Evolutionary conservation across 2,329 filamentous ascomycete genomes (phyloP).

Genomic region (Sporothrix luriei): DNA sequence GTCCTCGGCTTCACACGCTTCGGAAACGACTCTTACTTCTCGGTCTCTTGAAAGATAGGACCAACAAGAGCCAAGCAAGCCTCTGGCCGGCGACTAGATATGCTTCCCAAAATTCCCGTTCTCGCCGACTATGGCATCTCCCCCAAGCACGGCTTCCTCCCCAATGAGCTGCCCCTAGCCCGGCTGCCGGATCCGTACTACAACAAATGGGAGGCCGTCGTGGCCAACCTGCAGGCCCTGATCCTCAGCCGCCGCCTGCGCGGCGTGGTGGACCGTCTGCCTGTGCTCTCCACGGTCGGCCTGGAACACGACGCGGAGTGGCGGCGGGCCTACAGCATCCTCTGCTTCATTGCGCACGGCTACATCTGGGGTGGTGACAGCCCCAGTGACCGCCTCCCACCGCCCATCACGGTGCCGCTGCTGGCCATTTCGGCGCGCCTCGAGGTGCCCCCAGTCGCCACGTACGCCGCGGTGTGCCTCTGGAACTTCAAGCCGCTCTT

Average conservation of each 20-base stretch:
- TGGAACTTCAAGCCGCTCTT: slow-evolving; percentile 99
- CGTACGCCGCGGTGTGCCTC: slow-evolving; percentile 85
- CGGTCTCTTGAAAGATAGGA: slow-evolving; percentile 33
- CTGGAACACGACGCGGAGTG: slow-evolving; percentile 86
- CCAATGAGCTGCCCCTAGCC: slow-evolving; percentile 75
- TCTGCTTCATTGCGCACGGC: slow-evolving; percentile 88
- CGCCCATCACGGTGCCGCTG: slow-evolving; percentile 80
- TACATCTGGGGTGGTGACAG: slow-evolving; percentile 92
- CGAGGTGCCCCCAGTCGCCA: slow-evolving; percentile 88
- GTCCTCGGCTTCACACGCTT: background rate
- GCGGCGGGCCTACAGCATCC: slow-evolving; percentile 86
- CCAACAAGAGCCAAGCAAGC: slow-evolving; percentile 17
- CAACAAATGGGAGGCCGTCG: slow-evolving; percentile 87
- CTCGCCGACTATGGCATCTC: slow-evolving; percentile 81
- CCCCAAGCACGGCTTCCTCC: slow-evolving; percentile 80
- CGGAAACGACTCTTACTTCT: slow-evolving; percentile 7
- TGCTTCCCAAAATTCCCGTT: slow-evolving; percentile 63
- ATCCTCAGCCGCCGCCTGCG: slow-evolving; percentile 83
- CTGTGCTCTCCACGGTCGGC: slow-evolving; percentile 78
- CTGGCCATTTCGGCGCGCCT: slow-evolving; percentile 74
- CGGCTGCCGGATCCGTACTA: slow-evolving; percentile 88
- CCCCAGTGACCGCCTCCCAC: slow-evolving; percentile 76
- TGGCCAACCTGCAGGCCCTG: slow-evolving; percentile 81
- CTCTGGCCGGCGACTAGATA: slow-evolving; percentile 38
- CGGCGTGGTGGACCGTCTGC: slow-evolving; percentile 75